These are phyloP conservation scores for Glycine tomentella DNA, from an alignment of 306 rosid species.

Conservation along the genomic window DNA sequence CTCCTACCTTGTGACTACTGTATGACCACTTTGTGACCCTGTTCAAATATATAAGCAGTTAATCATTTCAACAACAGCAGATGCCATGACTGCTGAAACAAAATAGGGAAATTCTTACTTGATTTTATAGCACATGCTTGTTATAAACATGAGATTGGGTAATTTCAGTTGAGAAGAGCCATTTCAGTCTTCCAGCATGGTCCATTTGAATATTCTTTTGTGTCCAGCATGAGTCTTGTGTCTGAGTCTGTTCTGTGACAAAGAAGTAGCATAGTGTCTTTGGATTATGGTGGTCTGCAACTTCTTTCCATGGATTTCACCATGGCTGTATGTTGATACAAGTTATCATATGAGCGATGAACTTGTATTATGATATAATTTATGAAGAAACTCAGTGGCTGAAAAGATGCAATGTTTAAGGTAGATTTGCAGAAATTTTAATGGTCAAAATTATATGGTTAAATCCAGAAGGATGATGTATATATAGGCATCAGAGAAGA, in stretches of 20 bases:
- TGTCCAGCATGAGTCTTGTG: background rate
- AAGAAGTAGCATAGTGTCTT: no score
- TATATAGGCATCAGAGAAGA: background rate
- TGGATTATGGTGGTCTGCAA: background rate
- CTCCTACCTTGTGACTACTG: background rate
- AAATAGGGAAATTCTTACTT: background rate
- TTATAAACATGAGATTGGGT: background rate
- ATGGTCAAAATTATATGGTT: background rate
- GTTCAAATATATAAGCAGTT: no score
- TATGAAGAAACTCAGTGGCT: no score
- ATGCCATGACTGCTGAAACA: background rate
- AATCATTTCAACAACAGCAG: no score
- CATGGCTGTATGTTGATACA: no score
- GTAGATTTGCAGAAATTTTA: no score
- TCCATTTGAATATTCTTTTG: background rate
- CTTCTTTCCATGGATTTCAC: no score
- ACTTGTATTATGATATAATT: no score
- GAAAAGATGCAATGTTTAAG: no score
- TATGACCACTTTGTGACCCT: background rate
- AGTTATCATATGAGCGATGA: no score
- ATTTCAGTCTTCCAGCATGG: background rate
- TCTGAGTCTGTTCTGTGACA: background rate
- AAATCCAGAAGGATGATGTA: background rate
- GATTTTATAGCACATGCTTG: background rate
- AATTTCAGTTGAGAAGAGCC: background rate